Percentiles rank a stretch among this genome's conserved stretches.
phyloP scores from a whole-genome alignment of 305 asterid species.

The Plantago coronopus region DNA sequence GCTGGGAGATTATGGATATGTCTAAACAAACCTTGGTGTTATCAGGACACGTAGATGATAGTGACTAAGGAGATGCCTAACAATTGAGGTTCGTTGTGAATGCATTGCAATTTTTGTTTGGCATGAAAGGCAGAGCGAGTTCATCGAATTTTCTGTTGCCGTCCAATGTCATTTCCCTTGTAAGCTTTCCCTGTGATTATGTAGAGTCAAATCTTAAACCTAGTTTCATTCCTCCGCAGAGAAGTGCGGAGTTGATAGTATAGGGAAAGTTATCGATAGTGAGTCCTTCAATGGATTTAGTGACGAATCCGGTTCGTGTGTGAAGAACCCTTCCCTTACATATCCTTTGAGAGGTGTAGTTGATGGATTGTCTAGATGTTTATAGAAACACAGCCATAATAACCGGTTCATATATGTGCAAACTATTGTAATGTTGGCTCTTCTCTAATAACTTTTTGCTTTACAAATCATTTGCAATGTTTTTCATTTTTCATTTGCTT shows the following conservation, averaged over 20 bases:
- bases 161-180: background rate
- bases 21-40: slow-evolving; percentile 25
- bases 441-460: too few relatives aligned
- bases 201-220: background rate
- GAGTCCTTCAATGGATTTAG: background rate
- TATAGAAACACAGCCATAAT: too few relatives aligned
- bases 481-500: too few relatives aligned
- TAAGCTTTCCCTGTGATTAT: background rate
- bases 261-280: background rate
- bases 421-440: too few relatives aligned
- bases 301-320: too few relatives aligned
- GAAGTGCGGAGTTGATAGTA: background rate
- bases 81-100: background rate
- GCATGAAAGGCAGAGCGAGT: background rate
- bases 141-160: background rate
- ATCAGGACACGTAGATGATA: background rate
- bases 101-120: background rate
- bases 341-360: too few relatives aligned
- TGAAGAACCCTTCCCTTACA: too few relatives aligned
- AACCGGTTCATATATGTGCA: too few relatives aligned
- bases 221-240: background rate
- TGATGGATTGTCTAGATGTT: too few relatives aligned
- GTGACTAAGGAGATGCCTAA: background rate
- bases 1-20: slow-evolving; percentile 60
- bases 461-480: background rate